Evolutionary conservation across 306 rosid genomes (phyloP).

Genomic region (Lathyrus tuberosus): DNA sequence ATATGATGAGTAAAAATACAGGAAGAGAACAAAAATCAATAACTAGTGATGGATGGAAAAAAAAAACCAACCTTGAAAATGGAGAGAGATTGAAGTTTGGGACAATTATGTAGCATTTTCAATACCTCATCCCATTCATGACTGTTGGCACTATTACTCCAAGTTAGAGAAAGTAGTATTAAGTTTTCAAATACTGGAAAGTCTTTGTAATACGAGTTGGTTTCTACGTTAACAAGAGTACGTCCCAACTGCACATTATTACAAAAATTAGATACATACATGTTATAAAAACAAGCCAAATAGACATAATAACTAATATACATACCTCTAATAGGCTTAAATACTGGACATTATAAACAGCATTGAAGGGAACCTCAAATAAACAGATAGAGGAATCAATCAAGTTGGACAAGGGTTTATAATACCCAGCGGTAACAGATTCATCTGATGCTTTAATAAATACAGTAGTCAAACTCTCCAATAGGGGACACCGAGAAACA

Average conservation of each 20-base stretch:
- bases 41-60: no score
- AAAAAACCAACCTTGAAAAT: no score
- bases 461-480: not conserved
- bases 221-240: not conserved
- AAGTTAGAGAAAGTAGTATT: not conserved
- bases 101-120: no score
- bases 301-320: not conserved
- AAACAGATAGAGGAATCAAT: not conserved
- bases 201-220: not conserved
- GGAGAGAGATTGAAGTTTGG: no score
- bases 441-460: not conserved
- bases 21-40: no score
- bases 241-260: not conserved
- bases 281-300: not conserved
- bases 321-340: not conserved
- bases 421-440: not conserved
- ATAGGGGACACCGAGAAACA: not conserved
- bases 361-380: not conserved
- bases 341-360: no score
- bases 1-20: no score
- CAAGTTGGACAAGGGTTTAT: not conserved
- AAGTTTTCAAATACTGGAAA: no score
- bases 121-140: not conserved
- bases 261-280: not conserved
- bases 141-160: not conserved